Base-by-base conservation (phyloP, 306 rosid species). In the Quercus berberidifolia region DNA sequence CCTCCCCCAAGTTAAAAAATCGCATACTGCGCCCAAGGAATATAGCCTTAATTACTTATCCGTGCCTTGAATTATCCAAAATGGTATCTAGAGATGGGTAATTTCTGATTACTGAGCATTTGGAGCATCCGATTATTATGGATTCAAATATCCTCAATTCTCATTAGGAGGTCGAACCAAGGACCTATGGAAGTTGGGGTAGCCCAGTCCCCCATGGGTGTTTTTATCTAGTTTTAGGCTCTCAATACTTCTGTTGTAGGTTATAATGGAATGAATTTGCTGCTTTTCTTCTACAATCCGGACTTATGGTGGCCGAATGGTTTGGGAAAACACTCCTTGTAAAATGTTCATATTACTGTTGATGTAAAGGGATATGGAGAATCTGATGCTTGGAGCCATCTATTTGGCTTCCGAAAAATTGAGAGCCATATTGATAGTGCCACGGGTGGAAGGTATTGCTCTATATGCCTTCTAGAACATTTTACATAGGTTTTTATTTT, bases 221-320 rank as follows among this genome's bases (percentile, higher is more conserved):
- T 79, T 35, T 35, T 38, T 18, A 59, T 71, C 75, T 41, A 63
- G 74, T 67, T 72, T 78, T 63, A 75, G 75, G 21, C 41, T 78
- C 60, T 76, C 43, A 71, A 19, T 33, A 73, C 75, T 79, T 55
- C 25, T 85, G 0, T 35, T 6, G 20, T 46, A 82, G 67, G 60
- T 83, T 74, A 71, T 81, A 76, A 77, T 70, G 70, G 54, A 85
- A 54, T 73, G 43, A 76, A 74, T 81, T 83, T 74, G 85, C 97
- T 90, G 98, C 90, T 90, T 78, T 87, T 82, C 78, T 92, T 94
- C 90, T 89, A 85, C 88, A 92, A 92, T 77, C 98, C 97, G 57
- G 80, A 92, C 84, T 86, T 94, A 77, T 94, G 98, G 98, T 94
- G 98, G 98, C 98, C 97, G 13, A 94, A 94, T 68, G 95, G 98